phyloP scores from a whole-genome alignment of 306 rosid genomes.

The Oxytropis ochrocephala region DNA sequence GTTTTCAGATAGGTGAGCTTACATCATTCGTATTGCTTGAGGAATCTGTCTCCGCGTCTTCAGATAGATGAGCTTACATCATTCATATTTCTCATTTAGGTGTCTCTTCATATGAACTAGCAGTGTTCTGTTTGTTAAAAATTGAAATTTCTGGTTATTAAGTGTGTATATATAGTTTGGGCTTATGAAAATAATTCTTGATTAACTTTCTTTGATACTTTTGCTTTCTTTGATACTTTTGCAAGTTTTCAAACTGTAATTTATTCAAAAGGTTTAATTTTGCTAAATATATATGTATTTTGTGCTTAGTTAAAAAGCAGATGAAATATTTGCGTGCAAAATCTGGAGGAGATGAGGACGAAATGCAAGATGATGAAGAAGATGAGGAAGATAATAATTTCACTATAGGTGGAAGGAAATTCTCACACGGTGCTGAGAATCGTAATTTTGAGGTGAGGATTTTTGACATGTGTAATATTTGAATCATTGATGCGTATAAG shows the following conservation, averaged over 20 bases:
- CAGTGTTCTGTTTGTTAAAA: not conserved
- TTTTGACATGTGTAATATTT: not conserved
- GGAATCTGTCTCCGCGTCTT: too few species aligned
- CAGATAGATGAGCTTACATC: too few species aligned
- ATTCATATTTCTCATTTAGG: too few species aligned
- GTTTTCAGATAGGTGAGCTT: too few species aligned
- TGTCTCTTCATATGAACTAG: not conserved
- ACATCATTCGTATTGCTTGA: too few species aligned
- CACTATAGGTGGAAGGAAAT: constrained; percentile 39
- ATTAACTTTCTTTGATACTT: not conserved
- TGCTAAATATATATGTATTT: constrained; percentile 8
- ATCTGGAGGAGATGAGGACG: constrained; percentile 69
- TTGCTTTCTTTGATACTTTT: not conserved
- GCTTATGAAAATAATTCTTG: not conserved
- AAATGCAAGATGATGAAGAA: constrained; percentile 45
- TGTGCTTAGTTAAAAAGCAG: constrained; percentile 54
- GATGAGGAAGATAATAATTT: constrained; percentile 42
- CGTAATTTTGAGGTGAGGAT: constrained; percentile 62
- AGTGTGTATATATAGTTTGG: not conserved
- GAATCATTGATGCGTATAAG: not conserved
- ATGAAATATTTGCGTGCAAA: constrained; percentile 42
- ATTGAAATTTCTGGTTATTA: constrained; percentile 3
- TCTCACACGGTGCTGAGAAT: constrained; percentile 65
- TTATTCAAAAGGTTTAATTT: not conserved
- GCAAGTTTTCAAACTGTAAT: not conserved